These are phyloP conservation scores for Linnemannia elongata DNA, from an alignment of 192 early-diverging fungal genomes.

Conservation along the genomic window DNA sequence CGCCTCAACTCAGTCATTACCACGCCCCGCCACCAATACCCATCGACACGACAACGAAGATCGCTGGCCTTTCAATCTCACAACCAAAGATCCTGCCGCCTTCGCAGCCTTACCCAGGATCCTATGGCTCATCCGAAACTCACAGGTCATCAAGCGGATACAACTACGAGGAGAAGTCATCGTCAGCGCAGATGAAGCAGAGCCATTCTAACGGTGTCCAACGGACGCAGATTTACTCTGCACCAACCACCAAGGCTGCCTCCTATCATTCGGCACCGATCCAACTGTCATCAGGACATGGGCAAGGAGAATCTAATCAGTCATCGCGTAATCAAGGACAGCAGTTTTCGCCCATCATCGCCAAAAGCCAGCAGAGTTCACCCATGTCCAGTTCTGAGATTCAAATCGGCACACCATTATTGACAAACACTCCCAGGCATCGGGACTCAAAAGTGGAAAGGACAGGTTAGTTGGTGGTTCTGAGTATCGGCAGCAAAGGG, in stretches of 20 bases:
- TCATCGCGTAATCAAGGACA: not conserved
- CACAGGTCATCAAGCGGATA: not conserved
- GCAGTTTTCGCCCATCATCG: not conserved
- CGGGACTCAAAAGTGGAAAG: slow-evolving; percentile 10
- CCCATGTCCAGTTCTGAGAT: slow-evolving; percentile 42
- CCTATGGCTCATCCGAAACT: not conserved
- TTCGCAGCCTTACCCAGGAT: slow-evolving; percentile 4
- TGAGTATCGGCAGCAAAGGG: not conserved
- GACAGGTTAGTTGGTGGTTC: slow-evolving; percentile 7
- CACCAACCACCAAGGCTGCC: not conserved
- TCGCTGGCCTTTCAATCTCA: slow-evolving; percentile 32
- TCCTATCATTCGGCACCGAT: slow-evolving; percentile 45
- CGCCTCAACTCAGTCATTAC: not conserved
- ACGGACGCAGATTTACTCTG: not conserved
- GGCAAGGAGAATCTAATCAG: not conserved
- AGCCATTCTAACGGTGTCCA: not conserved
- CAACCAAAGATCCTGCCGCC: slow-evolving; percentile 14
- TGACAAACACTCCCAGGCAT: slow-evolving; percentile 20
- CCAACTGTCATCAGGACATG: slow-evolving; percentile 27
- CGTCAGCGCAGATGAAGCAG: not conserved
- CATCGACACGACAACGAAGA: slow-evolving; percentile 33
- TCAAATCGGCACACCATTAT: slow-evolving; percentile 1
- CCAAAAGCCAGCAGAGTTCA: slow-evolving; percentile 11
- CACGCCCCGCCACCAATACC: not conserved
- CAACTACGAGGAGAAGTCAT: not conserved